These are phyloP conservation scores for Hymenoscyphus salicellus DNA, from an alignment of 2,329 filamentous ascomycete genomes.

Conservation along the genomic window DNA sequence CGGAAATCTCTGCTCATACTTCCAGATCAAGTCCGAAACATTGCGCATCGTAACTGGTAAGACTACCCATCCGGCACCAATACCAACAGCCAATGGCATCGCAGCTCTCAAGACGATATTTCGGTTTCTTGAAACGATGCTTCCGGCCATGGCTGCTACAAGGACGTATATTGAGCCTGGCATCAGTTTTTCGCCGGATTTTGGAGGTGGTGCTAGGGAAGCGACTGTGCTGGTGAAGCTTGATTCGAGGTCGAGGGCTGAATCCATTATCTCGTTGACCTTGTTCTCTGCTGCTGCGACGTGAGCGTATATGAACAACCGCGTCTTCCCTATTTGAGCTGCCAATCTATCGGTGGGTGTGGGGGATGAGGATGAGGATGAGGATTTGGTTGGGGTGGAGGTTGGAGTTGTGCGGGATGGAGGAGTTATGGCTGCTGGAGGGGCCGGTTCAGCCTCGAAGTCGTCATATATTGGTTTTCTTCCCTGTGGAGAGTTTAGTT, in stretches of 20 bases:
- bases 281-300: slow-evolving; percentile 73
- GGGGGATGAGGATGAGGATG: slow-evolving; percentile 55
- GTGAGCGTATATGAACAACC: slow-evolving; percentile 76
- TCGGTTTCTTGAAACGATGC: slow-evolving; percentile 84
- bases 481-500: slow-evolving; percentile 33
- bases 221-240: slow-evolving; percentile 87
- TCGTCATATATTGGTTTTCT: slow-evolving; percentile 82
- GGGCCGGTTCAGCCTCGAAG: slow-evolving; percentile 45
- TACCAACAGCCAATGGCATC: slow-evolving; percentile 74
- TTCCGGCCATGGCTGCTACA: slow-evolving; percentile 91
- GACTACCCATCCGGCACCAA: slow-evolving; percentile 79
- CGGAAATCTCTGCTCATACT: slow-evolving; percentile 87
- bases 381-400: slow-evolving; percentile 34
- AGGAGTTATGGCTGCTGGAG: slow-evolving; percentile 30
- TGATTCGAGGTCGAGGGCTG: slow-evolving; percentile 79
- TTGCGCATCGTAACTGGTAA: slow-evolving; percentile 89
- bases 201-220: slow-evolving; percentile 78
- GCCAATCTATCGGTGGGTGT: slow-evolving; percentile 90
- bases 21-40: slow-evolving; percentile 81
- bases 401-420: slow-evolving; percentile 20
- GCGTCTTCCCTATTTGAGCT: slow-evolving; percentile 72
- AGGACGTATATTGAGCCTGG: slow-evolving; percentile 89
- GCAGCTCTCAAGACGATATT: slow-evolving; percentile 76
- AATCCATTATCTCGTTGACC: slow-evolving; percentile 78
- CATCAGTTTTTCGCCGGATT: slow-evolving; percentile 83